Evolutionary conservation across 495 filamentous ascomycete species (phyloP).

Genomic region (Thozetella sp.): DNA sequence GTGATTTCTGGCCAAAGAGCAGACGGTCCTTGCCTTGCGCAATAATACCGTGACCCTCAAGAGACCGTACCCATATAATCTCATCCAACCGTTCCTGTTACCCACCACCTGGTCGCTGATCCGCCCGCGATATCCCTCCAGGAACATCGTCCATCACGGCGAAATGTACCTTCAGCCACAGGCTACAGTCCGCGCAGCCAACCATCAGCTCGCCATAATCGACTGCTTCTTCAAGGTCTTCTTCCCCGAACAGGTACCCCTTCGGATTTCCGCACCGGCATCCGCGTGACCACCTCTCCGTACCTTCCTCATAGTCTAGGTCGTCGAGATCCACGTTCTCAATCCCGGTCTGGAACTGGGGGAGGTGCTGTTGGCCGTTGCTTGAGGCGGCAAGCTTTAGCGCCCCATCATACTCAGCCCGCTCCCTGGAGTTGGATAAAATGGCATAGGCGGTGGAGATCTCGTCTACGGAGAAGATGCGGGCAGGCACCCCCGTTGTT

Average conservation of each 20-base stretch:
- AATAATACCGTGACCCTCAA: too few relatives aligned
- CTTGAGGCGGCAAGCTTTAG: slow-evolving; percentile 35
- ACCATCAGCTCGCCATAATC: slow-evolving; percentile 71
- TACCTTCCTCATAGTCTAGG: slow-evolving; percentile 55
- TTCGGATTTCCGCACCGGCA: slow-evolving; percentile 82
- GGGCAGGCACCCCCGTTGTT: slow-evolving; percentile 3
- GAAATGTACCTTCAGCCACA: slow-evolving; percentile 79
- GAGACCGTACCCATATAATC: not conserved
- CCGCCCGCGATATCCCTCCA: slow-evolving; percentile 9
- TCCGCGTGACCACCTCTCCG: slow-evolving; percentile 59
- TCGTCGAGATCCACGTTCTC: slow-evolving; percentile 88
- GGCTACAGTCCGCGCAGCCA: slow-evolving; percentile 79
- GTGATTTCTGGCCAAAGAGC: too few relatives aligned
- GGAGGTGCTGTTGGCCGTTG: slow-evolving; percentile 3
- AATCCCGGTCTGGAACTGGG: slow-evolving; percentile 64
- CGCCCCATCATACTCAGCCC: slow-evolving; percentile 66
- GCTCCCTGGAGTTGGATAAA: slow-evolving; percentile 59
- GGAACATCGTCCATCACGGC: slow-evolving; percentile 57
- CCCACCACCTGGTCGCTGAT: not conserved
- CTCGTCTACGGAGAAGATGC: slow-evolving; percentile 64
- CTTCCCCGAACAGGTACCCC: slow-evolving; percentile 71
- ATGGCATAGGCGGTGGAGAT: slow-evolving; percentile 76
- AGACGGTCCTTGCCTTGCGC: too few relatives aligned
- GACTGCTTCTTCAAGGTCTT: slow-evolving; percentile 67
- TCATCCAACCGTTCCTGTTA: not conserved